These are phyloP conservation scores for Tricholoma sp. DNA, from an alignment of 768 basidiomycete species.

Conservation along the genomic window DNA sequence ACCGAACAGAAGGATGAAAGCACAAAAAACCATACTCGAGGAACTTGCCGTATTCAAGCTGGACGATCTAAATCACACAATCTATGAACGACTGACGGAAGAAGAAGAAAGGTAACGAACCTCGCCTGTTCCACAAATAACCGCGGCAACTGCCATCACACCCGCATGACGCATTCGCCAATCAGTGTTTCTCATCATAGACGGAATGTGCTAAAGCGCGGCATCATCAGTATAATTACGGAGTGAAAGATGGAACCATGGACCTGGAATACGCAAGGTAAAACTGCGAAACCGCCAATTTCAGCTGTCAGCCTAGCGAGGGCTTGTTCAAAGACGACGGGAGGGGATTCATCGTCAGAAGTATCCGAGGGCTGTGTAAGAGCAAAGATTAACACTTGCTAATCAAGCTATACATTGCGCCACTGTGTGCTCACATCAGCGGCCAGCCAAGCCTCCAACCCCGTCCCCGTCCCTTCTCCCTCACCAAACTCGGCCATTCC, in stretches of 20 bases:
- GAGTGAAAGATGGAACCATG: neutral
- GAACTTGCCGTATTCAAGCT: slow-evolving; percentile 74
- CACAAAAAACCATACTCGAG: slow-evolving; percentile 52
- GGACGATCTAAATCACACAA: slow-evolving; percentile 53
- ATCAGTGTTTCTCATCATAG: slow-evolving; percentile 74
- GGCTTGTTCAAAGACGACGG: slow-evolving; percentile 75
- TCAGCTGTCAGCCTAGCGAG: slow-evolving; percentile 78
- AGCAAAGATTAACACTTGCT: slow-evolving; percentile 1
- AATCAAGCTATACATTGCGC: too few relatives aligned
- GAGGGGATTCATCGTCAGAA: slow-evolving; percentile 54
- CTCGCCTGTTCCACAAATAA: slow-evolving; percentile 73
- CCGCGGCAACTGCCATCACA: slow-evolving; percentile 79
- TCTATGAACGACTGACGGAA: neutral
- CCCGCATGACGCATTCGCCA: slow-evolving; percentile 86
- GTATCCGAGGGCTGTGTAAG: slow-evolving; percentile 54
- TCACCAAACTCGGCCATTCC: slow-evolving; percentile 76
- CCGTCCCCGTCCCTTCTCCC: slow-evolving; percentile 33
- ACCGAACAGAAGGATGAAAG: neutral
- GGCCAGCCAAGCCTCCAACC: slow-evolving; percentile 55
- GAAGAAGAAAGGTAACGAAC: slow-evolving; percentile 23
- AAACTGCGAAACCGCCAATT: slow-evolving; percentile 65
- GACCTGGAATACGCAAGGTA: slow-evolving; percentile 73
- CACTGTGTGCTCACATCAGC: slow-evolving; percentile 59
- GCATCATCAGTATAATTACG: neutral
- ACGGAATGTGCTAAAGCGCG: slow-evolving; percentile 60